Conservation (phyloP, 2,329 filamentous ascomycete genomes). For the Calcarisporium arbuscula region DNA sequence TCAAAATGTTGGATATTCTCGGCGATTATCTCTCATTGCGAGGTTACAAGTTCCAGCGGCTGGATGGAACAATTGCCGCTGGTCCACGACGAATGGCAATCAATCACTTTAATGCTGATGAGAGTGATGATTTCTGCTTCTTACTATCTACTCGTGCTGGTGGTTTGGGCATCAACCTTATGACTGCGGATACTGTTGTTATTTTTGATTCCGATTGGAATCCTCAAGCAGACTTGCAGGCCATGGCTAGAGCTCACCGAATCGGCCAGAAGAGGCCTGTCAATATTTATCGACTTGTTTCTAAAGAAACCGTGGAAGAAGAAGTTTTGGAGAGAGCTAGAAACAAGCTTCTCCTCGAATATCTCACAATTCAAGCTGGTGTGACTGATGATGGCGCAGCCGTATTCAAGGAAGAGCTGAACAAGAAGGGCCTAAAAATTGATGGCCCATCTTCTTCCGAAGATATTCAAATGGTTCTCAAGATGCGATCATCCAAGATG, state of each 20-base stretch:
- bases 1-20: constrained; percentile 94
- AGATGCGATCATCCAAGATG: constrained; percentile 98
- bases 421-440: constrained; percentile 66
- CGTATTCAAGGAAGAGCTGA: constrained; percentile 66
- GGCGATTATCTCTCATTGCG: constrained; percentile 89
- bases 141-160: constrained; percentile 90
- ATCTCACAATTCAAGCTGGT: constrained; percentile 92
- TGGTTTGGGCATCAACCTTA: constrained; percentile 96
- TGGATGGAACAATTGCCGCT: constrained; percentile 91
- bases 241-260: constrained; percentile 96
- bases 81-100: constrained; percentile 86
- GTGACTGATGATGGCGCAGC: constrained; percentile 94
- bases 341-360: constrained; percentile 96
- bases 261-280: constrained; percentile 96
- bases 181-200: constrained; percentile 97
- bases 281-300: constrained; percentile 92
- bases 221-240: constrained; percentile 93
- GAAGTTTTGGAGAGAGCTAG: constrained; percentile 93
- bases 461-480: constrained; percentile 93
- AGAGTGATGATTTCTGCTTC: constrained; percentile 94
- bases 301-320: constrained; percentile 97
- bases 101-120: constrained; percentile 97
- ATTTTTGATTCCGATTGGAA: constrained; percentile 99
- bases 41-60: constrained; percentile 89
- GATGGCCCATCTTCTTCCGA: constrained; percentile 86